These are phyloP conservation scores for Daphne laureola DNA, from an alignment of 441 rosid genomes.

Conservation along the genomic window DNA sequence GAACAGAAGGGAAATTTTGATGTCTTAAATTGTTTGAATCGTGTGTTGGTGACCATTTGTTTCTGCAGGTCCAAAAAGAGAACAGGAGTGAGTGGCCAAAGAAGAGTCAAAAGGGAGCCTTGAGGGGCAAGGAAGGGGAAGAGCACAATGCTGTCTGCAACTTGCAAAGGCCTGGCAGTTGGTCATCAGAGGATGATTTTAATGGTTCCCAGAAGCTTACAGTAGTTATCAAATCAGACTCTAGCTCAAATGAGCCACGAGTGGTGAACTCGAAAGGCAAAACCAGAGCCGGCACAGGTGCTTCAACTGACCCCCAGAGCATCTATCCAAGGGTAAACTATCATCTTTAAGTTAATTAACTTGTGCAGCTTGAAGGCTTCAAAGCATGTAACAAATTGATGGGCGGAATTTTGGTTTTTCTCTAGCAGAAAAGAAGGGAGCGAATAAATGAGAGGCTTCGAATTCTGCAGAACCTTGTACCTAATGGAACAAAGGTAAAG, in stretches of 20 bases:
- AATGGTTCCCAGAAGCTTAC: conserved; percentile 34
- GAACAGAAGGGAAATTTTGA: too few relatives aligned
- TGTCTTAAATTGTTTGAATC: neutral
- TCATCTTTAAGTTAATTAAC: neutral
- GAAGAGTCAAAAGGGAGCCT: conserved; percentile 29
- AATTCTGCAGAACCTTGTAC: conserved; percentile 61
- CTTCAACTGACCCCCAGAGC: conserved; percentile 75
- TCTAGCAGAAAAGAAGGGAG: conserved; percentile 70
- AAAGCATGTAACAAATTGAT: conserved; percentile 11
- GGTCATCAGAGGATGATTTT: conserved; percentile 55
- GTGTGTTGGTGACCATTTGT: conserved; percentile 12
- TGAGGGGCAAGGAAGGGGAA: conserved; percentile 27
- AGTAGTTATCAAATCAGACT: conserved; percentile 25
- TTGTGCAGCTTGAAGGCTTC: neutral
- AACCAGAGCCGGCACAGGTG: conserved; percentile 52
- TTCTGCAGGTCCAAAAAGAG: conserved; percentile 29
- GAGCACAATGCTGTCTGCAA: conserved; percentile 21
- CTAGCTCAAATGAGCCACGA: conserved; percentile 24
- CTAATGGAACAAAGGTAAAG: conserved; percentile 71
- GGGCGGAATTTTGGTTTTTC: conserved; percentile 7
- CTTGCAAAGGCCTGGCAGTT: conserved; percentile 33
- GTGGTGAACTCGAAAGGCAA: conserved; percentile 44
- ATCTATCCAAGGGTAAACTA: conserved; percentile 59
- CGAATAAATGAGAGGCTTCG: conserved; percentile 61
- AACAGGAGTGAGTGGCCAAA: conserved; percentile 38